Percentiles rank a stretch among this genome's conserved stretches.
Evolutionary conservation across 176 grass and related monocot species (phyloP).

Genomic region (Oryza longistaminata): DNA sequence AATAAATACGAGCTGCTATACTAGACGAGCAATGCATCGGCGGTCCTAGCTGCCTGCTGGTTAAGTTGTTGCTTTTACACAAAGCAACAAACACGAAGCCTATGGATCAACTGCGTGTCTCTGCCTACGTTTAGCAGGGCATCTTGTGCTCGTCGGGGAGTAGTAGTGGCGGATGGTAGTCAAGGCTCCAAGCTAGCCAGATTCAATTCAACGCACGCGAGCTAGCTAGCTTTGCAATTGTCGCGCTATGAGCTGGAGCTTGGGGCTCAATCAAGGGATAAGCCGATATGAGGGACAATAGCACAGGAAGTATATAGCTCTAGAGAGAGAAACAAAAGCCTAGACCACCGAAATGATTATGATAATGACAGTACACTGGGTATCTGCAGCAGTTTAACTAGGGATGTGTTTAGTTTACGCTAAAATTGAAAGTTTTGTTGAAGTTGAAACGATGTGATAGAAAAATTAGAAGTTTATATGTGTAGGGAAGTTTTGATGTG

Average conservation of each 20-base stretch:
- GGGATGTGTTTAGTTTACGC: too few species aligned
- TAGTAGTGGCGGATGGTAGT: background rate
- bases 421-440: too few species aligned
- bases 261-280: background rate
- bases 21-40: background rate
- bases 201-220: too few species aligned
- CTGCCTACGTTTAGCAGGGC: background rate
- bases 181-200: background rate
- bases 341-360: background rate
- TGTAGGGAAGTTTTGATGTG: too few species aligned
- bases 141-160: background rate
- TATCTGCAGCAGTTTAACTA: background rate
- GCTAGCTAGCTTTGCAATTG: too few species aligned
- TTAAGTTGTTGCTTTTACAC: constrained; percentile 38
- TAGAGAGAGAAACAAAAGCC: background rate
- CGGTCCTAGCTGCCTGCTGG: constrained; percentile 20
- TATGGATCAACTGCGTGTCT: background rate
- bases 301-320: background rate
- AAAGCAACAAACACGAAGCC: constrained; percentile 38
- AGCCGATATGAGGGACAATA: background rate
- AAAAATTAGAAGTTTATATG: too few species aligned
- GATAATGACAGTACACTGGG: background rate
- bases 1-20: constrained; percentile 20
- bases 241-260: background rate
- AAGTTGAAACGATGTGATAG: accelerated